Evolutionary conservation across 257 asterid genomes (phyloP).

Genomic region (Solanum medicagineum): DNA sequence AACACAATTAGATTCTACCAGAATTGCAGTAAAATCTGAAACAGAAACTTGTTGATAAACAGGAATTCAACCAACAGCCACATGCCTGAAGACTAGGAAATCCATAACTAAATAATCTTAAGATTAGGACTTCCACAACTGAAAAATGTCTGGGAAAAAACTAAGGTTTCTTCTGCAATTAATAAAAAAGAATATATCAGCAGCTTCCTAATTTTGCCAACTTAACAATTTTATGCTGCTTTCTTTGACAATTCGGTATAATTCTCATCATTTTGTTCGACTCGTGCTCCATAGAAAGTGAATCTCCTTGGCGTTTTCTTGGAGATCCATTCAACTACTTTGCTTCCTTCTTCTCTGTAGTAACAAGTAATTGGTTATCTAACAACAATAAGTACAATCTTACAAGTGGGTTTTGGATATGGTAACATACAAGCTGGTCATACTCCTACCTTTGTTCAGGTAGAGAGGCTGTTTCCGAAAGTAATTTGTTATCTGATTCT

Average conservation of each 20-base stretch:
- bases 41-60: neutral
- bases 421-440: neutral
- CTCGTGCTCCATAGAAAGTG: neutral
- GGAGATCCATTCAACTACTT: neutral
- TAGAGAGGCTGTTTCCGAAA: neutral
- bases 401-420: neutral
- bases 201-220: neutral
- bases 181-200: neutral
- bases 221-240: neutral
- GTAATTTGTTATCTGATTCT: neutral
- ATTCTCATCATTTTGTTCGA: neutral
- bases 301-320: neutral
- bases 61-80: neutral
- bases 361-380: neutral
- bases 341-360: neutral
- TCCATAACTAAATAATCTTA: neutral
- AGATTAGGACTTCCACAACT: neutral
- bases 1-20: neutral
- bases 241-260: neutral
- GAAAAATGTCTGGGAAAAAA: neutral
- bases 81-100: neutral
- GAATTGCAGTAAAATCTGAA: neutral
- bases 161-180: neutral
- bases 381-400: neutral
- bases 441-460: neutral